A percentile compares a stretch with the other conserved stretches of the same genome.
These are phyloP conservation scores for Boletus edulis DNA, from an alignment of 768 basidiomycete species.

Conservation along the genomic window DNA sequence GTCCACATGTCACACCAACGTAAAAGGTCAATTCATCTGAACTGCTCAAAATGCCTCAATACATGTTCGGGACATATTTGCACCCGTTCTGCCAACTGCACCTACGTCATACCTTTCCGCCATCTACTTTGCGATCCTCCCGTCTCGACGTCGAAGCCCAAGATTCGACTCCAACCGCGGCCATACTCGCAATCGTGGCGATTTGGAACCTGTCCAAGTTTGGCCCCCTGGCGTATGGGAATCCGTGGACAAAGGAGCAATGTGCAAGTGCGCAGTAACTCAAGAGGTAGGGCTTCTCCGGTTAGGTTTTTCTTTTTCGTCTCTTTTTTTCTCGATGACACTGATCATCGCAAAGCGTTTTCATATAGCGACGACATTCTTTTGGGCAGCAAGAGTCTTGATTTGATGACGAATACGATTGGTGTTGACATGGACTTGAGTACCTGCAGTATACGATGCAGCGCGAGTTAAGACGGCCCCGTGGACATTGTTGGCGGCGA, in stretches of 20 bases:
- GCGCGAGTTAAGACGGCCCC: conserved; percentile 39
- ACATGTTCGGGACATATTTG: too few relatives aligned
- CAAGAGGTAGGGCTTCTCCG: conserved; percentile 95
- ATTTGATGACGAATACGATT: background rate
- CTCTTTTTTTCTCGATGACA: background rate
- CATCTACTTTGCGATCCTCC: conserved; percentile 84
- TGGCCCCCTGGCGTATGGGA: conserved; percentile 82
- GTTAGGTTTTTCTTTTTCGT: conserved; percentile 46
- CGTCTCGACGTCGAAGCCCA: conserved; percentile 68
- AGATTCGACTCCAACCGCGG: conserved; percentile 79
- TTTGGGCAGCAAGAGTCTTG: conserved; percentile 53
- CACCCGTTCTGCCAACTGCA: conserved; percentile 96
- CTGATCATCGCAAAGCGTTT: background rate
- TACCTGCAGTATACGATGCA: conserved; percentile 51
- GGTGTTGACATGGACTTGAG: background rate
- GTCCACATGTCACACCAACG: too few relatives aligned
- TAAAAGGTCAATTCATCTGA: too few relatives aligned
- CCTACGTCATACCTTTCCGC: conserved; percentile 98
- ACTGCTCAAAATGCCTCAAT: too few relatives aligned
- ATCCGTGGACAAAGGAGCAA: conserved; percentile 78
- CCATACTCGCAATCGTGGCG: conserved; percentile 66
- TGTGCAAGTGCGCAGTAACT: conserved; percentile 82
- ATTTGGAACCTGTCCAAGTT: conserved; percentile 78
- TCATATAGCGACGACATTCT: conserved; percentile 51
- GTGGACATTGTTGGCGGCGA: conserved; percentile 51